Evolutionary conservation across 2,329 filamentous ascomycete genomes (phyloP).

Genomic region (Alternaria hordeiaustralica): DNA sequence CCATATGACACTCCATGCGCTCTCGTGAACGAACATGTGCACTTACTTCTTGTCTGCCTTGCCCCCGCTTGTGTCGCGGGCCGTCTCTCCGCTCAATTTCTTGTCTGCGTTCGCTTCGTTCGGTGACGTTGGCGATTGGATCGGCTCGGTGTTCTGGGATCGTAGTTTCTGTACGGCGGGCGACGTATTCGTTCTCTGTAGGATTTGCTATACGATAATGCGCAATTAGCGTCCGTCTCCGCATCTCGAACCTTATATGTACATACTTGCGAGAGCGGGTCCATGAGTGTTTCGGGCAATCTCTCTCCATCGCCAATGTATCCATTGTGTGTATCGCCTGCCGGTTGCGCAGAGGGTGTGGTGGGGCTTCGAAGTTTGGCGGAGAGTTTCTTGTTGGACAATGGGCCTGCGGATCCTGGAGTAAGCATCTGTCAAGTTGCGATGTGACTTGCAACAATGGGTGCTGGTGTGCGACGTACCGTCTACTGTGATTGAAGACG

Average conservation of each 20-base stretch:
- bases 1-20: background rate
- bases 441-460: background rate
- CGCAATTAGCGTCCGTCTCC: conserved; percentile 18
- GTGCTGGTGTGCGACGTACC: conserved; percentile 24
- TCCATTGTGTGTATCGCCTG: conserved; percentile 30
- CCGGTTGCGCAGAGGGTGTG: conserved; percentile 20
- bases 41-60: conserved; percentile 50
- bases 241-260: conserved; percentile 10
- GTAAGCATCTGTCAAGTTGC: conserved; percentile 21
- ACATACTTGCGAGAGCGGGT: conserved; percentile 72
- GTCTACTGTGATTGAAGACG: conserved; percentile 29
- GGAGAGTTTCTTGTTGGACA: conserved; percentile 36
- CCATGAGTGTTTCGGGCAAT: conserved; percentile 58
- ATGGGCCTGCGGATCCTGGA: conserved; percentile 21
- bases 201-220: conserved; percentile 55
- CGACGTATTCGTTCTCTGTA: conserved; percentile 71
- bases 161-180: conserved; percentile 64
- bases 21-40: background rate
- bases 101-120: conserved; percentile 60
- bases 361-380: conserved; percentile 36
- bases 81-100: conserved; percentile 36
- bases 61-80: conserved; percentile 27
- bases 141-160: conserved; percentile 51
- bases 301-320: conserved; percentile 19
- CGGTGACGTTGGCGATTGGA: conserved; percentile 38